Base-by-base conservation (phyloP, 1,139 yeast species). In the Magnusiomyces suaveolens region DNA sequence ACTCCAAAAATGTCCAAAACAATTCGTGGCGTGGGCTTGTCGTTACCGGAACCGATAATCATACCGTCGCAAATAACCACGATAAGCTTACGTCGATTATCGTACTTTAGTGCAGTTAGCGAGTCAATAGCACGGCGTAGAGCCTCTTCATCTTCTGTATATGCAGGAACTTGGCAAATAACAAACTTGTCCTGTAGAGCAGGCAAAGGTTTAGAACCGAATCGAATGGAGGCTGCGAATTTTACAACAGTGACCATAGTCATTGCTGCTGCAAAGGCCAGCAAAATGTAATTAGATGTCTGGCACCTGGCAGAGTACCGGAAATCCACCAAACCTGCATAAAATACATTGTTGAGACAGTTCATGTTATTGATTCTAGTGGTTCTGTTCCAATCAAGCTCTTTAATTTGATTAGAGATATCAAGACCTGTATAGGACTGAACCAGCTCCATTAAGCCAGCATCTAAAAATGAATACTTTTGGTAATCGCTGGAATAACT, bases 21-120 rank as follows among this genome's bases (percentile, higher is more conserved):
- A 51, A 72, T 72, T 48, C 72, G 62, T 12, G 76, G 76, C 0
- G 76, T 72, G 2, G 76, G 72, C 43, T 67, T 62, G 48, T 72
- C 76, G 58, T 73, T 72, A 39, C 75, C 76, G 23, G 74, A 70
- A 58, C 76, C 76, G 23, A n/a, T n/a, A n/a, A n/a, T n/a, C n/a
- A n/a, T n/a, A n/a, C n/a, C n/a, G n/a, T n/a, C n/a, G n/a, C n/a
- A 70, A 36, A 72, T 63, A 20, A 72, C 66, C 21, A 72, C 63
- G 49, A 72, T 62, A 43, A 72, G 63, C 60, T 72, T 72, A 46
- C 76, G 67, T 60, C 71, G 71, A 54, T 72, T 75, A 54, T 72
- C 75, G 49, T 72, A 72, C 54, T 70, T 64, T 33, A 70, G 63
- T 32, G 72, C 62, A 2, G 76, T 73, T 50, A 72, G 58, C 1